These are phyloP conservation scores for Paspalum notatum DNA, from an alignment of 176 grass and related monocot species.

Conservation along the genomic window DNA sequence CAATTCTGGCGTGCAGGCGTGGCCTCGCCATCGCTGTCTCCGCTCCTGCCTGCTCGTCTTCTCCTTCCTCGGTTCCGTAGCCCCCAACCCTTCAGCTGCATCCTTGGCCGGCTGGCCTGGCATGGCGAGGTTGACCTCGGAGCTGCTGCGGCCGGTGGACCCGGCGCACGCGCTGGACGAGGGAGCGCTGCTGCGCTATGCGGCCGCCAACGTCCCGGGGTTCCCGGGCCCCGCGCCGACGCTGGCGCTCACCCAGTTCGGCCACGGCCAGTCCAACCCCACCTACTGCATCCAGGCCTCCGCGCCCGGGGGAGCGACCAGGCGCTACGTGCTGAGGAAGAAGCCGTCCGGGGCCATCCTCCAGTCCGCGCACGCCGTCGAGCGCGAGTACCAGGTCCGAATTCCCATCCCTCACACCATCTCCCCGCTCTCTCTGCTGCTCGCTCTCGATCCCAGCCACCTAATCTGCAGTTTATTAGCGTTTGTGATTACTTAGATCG, in stretches of 20 bases:
- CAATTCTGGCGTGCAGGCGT: too few species aligned
- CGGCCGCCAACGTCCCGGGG: slow-evolving; percentile 58
- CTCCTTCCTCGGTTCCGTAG: neutral
- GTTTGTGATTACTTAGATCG: too few species aligned
- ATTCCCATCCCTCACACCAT: neutral
- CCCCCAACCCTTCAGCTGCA: too few species aligned
- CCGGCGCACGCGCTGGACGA: slow-evolving; percentile 65
- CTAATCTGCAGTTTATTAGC: too few species aligned
- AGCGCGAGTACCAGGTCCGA: slow-evolving; percentile 83
- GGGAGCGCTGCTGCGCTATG: slow-evolving; percentile 76
- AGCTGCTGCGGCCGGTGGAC: slow-evolving; percentile 64
- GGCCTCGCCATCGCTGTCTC: neutral
- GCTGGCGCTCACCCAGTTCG: slow-evolving; percentile 68
- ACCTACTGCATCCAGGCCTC: slow-evolving; percentile 75
- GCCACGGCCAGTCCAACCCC: slow-evolving; percentile 92
- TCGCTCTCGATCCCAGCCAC: neutral
- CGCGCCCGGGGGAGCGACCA: slow-evolving; percentile 26
- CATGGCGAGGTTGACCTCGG: slow-evolving; percentile 71
- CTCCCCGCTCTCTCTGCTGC: neutral
- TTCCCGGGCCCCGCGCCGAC: slow-evolving; percentile 53
- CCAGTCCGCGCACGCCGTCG: slow-evolving; percentile 90
- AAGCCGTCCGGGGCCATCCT: slow-evolving; percentile 80
- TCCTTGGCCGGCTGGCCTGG: too few species aligned
- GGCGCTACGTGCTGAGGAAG: slow-evolving; percentile 88
- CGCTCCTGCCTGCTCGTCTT: neutral